Evolutionary conservation across 331 rosid species (phyloP).

Genomic region (Malus hybrid): DNA sequence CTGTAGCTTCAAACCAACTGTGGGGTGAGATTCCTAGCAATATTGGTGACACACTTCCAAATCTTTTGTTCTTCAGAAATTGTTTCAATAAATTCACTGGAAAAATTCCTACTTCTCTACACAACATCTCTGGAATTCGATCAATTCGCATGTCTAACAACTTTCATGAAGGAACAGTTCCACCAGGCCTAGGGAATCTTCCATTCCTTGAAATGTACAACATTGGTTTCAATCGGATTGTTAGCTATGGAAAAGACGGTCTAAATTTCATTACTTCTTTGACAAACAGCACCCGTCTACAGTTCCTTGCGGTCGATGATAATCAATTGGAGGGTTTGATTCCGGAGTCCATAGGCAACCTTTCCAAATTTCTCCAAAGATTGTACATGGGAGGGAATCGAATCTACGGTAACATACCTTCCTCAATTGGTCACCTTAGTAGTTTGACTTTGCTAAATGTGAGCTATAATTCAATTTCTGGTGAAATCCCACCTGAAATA

Average conservation of each 20-base stretch:
- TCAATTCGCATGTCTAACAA: slow-evolving; percentile 47
- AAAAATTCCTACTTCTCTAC: slow-evolving; percentile 55
- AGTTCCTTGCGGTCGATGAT: slow-evolving; percentile 51
- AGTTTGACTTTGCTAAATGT: slow-evolving; percentile 50
- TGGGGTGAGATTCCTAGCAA: slow-evolving; percentile 69
- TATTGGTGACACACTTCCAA: slow-evolving; percentile 54
- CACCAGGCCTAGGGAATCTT: slow-evolving; percentile 74
- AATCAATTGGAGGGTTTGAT: slow-evolving; percentile 55
- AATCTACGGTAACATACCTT: slow-evolving; percentile 53
- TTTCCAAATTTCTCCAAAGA: slow-evolving; percentile 38
- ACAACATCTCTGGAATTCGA: slow-evolving; percentile 53
- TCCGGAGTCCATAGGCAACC: slow-evolving; percentile 64
- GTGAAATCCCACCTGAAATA: slow-evolving; percentile 55
- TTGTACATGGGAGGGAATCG: slow-evolving; percentile 68
- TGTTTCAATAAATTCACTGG: slow-evolving; percentile 65
- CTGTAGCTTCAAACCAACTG: slow-evolving; percentile 52
- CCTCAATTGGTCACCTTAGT: slow-evolving; percentile 44
- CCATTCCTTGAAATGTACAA: slow-evolving; percentile 52
- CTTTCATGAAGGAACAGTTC: slow-evolving; percentile 54
- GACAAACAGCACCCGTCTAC: slow-evolving; percentile 47
- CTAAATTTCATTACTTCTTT: slow-evolving; percentile 45
- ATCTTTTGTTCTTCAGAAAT: slow-evolving; percentile 36
- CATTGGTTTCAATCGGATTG: slow-evolving; percentile 49
- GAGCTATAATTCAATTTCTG: slow-evolving; percentile 46
- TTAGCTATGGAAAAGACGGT: slow-evolving; percentile 21